These are phyloP conservation scores for Alternaria incomplexa DNA, from an alignment of 2,329 filamentous ascomycete genomes.

Conservation along the genomic window DNA sequence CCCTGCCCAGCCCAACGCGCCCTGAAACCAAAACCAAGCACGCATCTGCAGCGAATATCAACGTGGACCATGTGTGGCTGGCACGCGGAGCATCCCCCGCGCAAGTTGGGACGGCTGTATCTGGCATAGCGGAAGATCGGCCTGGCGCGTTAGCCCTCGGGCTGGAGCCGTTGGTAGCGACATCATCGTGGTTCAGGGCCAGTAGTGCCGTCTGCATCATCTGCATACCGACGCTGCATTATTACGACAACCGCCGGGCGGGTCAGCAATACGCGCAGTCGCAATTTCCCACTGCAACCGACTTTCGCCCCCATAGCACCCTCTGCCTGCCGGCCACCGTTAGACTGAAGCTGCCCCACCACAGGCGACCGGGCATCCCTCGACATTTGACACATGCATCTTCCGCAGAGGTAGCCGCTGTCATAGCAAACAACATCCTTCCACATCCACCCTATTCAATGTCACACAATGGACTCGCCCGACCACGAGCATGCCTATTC, in stretches of 20 bases:
- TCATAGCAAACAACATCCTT: neutral
- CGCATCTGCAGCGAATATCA: neutral
- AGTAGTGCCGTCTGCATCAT: neutral
- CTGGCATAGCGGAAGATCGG: conserved; percentile 11
- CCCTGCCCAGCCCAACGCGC: neutral
- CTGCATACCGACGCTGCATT: neutral
- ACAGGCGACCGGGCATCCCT: conserved; percentile 10
- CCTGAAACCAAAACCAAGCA: neutral
- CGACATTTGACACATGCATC: conserved; percentile 17
- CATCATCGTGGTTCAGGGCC: conserved; percentile 12
- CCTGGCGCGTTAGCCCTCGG: conserved; percentile 4
- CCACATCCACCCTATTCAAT: conserved; percentile 22
- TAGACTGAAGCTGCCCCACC: conserved; percentile 11
- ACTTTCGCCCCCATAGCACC: neutral
- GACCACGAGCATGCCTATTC: conserved; percentile 44
- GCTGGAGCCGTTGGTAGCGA: conserved; percentile 1
- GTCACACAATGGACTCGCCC: conserved; percentile 44
- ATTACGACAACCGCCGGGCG: neutral
- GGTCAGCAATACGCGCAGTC: neutral
- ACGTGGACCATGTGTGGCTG: neutral
- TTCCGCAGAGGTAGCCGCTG: conserved; percentile 5
- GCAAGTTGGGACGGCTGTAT: conserved; percentile 3
- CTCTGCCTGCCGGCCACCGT: neutral
- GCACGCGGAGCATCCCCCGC: neutral
- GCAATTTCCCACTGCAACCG: neutral